A percentile compares a stretch with the other conserved stretches of the same genome.
Conservation (phyloP, 441 rosid species). For the Gossypium lobatum region DNA sequence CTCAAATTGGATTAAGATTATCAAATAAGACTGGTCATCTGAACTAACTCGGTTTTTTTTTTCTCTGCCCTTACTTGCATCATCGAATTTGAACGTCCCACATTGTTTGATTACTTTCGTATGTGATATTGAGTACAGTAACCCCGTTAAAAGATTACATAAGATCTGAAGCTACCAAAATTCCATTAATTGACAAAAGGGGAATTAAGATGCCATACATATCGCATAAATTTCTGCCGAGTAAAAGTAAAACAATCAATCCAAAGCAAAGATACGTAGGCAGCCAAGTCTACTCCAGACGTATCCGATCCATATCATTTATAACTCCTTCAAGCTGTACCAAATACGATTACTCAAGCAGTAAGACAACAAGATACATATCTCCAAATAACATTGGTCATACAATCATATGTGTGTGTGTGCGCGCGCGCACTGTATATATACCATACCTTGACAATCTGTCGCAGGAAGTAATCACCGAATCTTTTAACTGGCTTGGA, state of each 20-base stretch:
- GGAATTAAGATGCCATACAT: not conserved
- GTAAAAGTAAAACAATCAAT: not conserved
- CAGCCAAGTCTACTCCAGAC: slow-evolving; percentile 47
- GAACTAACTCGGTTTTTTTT: too few species aligned
- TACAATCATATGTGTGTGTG: too few species aligned
- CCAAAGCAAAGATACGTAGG: not conserved
- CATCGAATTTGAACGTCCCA: too few species aligned
- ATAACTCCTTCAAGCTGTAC: slow-evolving; percentile 84
- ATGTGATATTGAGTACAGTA: too few species aligned
- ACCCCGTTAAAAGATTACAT: slow-evolving; percentile 7
- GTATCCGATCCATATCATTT: slow-evolving; percentile 66
- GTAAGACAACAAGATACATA: not conserved
- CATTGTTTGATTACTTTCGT: too few species aligned
- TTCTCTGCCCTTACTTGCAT: too few species aligned
- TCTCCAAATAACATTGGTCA: not conserved
- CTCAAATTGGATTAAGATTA: too few species aligned
- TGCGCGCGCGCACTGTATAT: not conserved
- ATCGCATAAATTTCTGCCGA: slow-evolving; percentile 13
- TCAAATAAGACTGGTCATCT: too few species aligned
- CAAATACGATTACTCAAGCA: not conserved
- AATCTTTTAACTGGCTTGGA: slow-evolving; percentile 64
- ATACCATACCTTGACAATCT: slow-evolving; percentile 55
- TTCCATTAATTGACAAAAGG: slow-evolving; percentile 11
- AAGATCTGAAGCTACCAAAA: not conserved
- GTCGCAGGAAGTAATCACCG: slow-evolving; percentile 71